These are phyloP conservation scores for Penicillium concentricum DNA, from an alignment of 2,329 filamentous ascomycete species.

Conservation along the genomic window DNA sequence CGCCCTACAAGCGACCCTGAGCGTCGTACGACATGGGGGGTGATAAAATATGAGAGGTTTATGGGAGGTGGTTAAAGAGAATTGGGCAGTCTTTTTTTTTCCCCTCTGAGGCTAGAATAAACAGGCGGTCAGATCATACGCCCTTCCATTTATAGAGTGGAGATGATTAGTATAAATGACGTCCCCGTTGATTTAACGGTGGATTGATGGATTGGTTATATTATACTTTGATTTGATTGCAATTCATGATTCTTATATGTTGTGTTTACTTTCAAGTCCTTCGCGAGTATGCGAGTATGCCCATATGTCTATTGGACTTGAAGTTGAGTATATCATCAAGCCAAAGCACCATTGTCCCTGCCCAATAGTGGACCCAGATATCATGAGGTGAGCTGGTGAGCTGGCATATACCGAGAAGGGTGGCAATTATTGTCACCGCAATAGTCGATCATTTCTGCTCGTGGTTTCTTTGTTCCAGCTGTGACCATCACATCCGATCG, in stretches of 20 bases:
- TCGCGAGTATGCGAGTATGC: background rate
- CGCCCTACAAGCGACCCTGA: constrained; percentile 26
- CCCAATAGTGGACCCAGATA: constrained; percentile 7
- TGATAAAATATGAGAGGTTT: background rate
- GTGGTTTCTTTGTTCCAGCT: background rate
- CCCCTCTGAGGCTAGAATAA: constrained; percentile 5
- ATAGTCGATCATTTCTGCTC: background rate
- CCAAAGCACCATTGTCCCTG: constrained; percentile 3
- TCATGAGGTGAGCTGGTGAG: background rate
- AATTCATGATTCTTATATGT: background rate
- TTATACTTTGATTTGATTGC: background rate
- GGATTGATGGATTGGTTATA: background rate
- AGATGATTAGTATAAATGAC: constrained; percentile 8
- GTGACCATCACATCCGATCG: constrained; percentile 3
- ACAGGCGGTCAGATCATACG: constrained; percentile 26
- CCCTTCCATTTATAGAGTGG: constrained; percentile 17
- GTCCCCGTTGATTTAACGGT: background rate
- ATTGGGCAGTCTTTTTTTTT: constrained; percentile 9
- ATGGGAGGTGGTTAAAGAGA: constrained; percentile 2
- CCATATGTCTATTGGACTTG: background rate
- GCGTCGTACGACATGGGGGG: constrained; percentile 17
- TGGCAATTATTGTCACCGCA: constrained; percentile 6
- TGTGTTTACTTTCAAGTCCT: background rate
- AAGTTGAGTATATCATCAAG: background rate
- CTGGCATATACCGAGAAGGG: background rate